Evolutionary conservation across 2,329 filamentous ascomycete genomes (phyloP), one percentile per base, ranked within the genome.

Genomic region (Cladosporium sp.): DNA sequence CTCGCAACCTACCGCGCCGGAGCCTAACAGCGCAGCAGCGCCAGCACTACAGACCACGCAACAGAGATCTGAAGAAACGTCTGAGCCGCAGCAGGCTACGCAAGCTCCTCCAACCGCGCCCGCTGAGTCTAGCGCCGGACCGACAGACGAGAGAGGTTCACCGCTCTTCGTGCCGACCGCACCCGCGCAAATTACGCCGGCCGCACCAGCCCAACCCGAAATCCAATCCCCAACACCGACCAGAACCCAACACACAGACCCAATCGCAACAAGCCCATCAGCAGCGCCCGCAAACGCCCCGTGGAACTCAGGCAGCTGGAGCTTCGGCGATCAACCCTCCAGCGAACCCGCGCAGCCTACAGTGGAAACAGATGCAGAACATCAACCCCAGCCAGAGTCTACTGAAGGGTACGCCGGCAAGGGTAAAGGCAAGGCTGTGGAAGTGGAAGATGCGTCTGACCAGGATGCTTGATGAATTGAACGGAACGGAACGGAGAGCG

Each of bases 381-480:
- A 30, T 44, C 28, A 57, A 24, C 12, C 52, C 15, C 51, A 58
- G 12, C 3, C 38, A 26, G 55, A 58, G 32, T 21, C 18, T 5
- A 11, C 24, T 10, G 62, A 58, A 28, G n/a, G 28, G 6, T 51
- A 52, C 26, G 41, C 41, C 30, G 21, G 34, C 55, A 47, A 47
- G n/a, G 74, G 70, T 30, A 79, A 78, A 65, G 75, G 70, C 6
- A 74, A 71, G 59, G 76, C 79, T 26, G 77, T 78, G 1, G 78
- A 79, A 32, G 74, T 81, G 15, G 80, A 81, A 65, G 79, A 81
- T 64, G 75, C 70, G 10, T 69, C 71, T 10, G 75, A 77, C 55
- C 63, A 70, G 10, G 72, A 74, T 15, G 55, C 65, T 36, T 71
- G 59, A 62, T 30, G 28, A 30, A 7, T 3, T 34, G 38, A n/a